phyloP scores from a whole-genome alignment of 192 early-diverging fungal species.

The Backusella morwellensis region DNA sequence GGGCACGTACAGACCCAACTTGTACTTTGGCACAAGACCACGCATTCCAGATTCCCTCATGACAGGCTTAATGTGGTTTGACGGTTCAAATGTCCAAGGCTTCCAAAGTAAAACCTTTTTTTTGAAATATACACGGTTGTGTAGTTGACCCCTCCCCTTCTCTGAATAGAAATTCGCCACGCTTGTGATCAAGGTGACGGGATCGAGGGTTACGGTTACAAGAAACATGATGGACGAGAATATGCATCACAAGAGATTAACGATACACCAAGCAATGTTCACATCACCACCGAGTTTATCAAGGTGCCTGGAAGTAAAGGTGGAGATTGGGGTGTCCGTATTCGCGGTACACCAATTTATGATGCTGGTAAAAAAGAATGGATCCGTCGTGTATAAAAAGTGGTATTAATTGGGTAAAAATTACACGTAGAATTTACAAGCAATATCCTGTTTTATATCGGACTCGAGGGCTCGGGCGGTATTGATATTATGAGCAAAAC shows the following conservation, averaged over 20 bases:
- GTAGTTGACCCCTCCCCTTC: background rate
- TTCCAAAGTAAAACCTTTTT: constrained; percentile 40
- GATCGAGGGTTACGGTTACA: constrained; percentile 80
- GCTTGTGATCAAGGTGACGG: constrained; percentile 88
- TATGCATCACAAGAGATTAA: constrained; percentile 76
- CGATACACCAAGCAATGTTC: constrained; percentile 63
- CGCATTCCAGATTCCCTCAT: constrained; percentile 74
- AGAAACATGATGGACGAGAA: constrained; percentile 80
- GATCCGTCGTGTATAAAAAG: background rate
- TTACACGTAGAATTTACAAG: constrained; percentile 35
- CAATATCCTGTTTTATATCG: constrained; percentile 75
- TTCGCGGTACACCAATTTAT: constrained; percentile 65
- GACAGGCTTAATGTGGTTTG: constrained; percentile 95
- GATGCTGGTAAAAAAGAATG: constrained; percentile 31
- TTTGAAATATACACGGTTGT: background rate
- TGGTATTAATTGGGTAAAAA: background rate
- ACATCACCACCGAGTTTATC: constrained; percentile 71
- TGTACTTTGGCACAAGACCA: constrained; percentile 91
- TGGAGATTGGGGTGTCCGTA: constrained; percentile 76
- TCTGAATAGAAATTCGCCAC: constrained; percentile 70
- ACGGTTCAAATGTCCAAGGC: constrained; percentile 53
- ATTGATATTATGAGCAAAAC: constrained; percentile 44
- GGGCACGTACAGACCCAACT: constrained; percentile 90
- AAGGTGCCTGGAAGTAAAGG: constrained; percentile 68
- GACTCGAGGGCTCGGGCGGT: constrained; percentile 69